phyloP scores from a whole-genome alignment of 768 basidiomycete species.

The Psilocybe tampanensis region DNA sequence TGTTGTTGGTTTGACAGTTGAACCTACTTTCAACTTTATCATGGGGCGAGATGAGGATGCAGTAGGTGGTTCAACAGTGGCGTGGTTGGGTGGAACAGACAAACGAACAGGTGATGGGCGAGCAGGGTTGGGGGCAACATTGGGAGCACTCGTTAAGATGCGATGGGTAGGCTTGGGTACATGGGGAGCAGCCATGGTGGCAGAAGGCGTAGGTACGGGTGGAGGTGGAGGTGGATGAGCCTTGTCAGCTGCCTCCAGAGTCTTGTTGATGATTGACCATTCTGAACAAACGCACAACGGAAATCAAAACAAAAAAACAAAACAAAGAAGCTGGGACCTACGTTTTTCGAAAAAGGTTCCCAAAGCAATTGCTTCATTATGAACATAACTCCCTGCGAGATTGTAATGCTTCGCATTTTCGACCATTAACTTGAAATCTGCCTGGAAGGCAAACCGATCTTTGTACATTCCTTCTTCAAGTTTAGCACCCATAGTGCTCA shows the following conservation, averaged over 20 bases:
- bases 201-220: conserved; percentile 22
- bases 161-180: conserved; percentile 30
- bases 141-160: conserved; percentile 39
- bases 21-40: conserved; percentile 70
- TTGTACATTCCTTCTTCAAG: conserved; percentile 85
- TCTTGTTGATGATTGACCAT: conserved; percentile 88
- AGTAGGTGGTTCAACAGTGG: conserved; percentile 18
- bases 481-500: conserved; percentile 86
- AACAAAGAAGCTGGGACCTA: conserved; percentile 53
- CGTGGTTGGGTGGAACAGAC: conserved; percentile 1
- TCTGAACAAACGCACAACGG: conserved; percentile 44
- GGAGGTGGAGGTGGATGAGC: conserved; percentile 32
- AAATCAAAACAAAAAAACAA: background rate
- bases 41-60: conserved; percentile 49
- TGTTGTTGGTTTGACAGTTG: conserved; percentile 32
- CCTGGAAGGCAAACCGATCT: conserved; percentile 79
- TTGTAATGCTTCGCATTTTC: conserved; percentile 90
- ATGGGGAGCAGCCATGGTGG: background rate
- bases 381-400: conserved; percentile 64
- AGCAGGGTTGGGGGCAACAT: conserved; percentile 36
- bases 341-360: conserved; percentile 87
- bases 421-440: conserved; percentile 88
- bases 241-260: conserved; percentile 67
- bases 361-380: conserved; percentile 73
- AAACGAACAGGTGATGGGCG: conserved; percentile 8